These are phyloP conservation scores for Wallacemonas sp. DNA, from an alignment of 208 protist species.

Conservation along the genomic window DNA sequence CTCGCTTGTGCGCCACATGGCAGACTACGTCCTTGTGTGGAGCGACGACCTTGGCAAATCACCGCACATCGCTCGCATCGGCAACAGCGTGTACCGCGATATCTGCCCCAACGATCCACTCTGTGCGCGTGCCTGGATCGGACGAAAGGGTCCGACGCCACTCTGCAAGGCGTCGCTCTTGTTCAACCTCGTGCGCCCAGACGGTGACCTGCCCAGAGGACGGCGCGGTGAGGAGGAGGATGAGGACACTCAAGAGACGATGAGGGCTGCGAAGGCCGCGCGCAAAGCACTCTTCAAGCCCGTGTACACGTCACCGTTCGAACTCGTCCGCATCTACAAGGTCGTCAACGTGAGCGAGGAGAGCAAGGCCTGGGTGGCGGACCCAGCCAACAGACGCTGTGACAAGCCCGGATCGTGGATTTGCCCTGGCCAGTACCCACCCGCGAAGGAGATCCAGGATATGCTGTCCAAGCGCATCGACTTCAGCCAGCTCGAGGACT, in stretches of 20 bases:
- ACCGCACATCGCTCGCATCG: conserved; percentile 62
- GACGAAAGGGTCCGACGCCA: conserved; percentile 33
- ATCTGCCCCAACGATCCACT: conserved; percentile 71
- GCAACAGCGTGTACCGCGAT: conserved; percentile 78
- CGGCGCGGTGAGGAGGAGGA: too few relatives aligned
- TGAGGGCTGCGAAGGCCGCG: not conserved
- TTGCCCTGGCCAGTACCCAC: conserved; percentile 75
- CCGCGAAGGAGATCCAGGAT: conserved; percentile 64
- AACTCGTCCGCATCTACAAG: conserved; percentile 97
- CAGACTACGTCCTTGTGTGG: conserved; percentile 97
- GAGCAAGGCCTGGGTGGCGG: conserved; percentile 60
- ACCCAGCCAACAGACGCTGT: conserved; percentile 52
- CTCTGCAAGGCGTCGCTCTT: conserved; percentile 59
- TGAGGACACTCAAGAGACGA: not conserved
- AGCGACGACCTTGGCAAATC: conserved; percentile 61
- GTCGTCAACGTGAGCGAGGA: conserved; percentile 85
- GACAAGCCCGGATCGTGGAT: conserved; percentile 58
- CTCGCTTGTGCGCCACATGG: conserved; percentile 91
- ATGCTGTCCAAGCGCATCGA: conserved; percentile 59
- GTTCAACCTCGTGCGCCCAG: conserved; percentile 47
- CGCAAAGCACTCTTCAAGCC: conserved; percentile 57
- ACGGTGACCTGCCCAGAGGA: too few relatives aligned
- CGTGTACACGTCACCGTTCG: conserved; percentile 94
- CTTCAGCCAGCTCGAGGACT: conserved; percentile 53
- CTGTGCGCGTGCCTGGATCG: conserved; percentile 19